A percentile compares a stretch with the other conserved stretches of the same genome.
phyloP scores from a whole-genome alignment of 2,329 filamentous ascomycete genomes.

The Lachnellula cervina region DNA sequence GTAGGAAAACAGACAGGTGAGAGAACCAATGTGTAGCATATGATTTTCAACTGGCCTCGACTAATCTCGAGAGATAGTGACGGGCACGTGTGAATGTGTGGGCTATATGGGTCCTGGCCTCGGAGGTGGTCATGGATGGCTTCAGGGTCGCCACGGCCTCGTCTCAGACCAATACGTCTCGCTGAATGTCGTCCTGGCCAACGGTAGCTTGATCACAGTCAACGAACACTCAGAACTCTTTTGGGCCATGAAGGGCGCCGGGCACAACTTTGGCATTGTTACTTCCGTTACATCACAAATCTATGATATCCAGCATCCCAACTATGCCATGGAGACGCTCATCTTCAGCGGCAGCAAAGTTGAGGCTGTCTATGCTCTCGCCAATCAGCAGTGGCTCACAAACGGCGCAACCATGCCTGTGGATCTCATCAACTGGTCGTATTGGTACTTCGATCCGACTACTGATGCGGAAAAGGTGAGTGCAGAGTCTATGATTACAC shows the following conservation, averaged over 20 bases:
- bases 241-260: conserved; percentile 53
- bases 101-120: conserved; percentile 45
- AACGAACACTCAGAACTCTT: conserved; percentile 45
- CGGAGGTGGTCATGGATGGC: conserved; percentile 55
- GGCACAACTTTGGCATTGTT: conserved; percentile 55
- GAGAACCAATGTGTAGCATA: conserved; percentile 43
- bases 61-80: conserved; percentile 28
- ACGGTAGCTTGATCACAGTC: conserved; percentile 44
- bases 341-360: conserved; percentile 46
- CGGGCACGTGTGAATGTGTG: conserved; percentile 43
- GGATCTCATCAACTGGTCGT: conserved; percentile 47
- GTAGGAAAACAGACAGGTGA: conserved; percentile 36
- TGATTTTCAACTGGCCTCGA: conserved; percentile 32
- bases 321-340: conserved; percentile 39
- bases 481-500: conserved; percentile 14
- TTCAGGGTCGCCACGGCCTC: conserved; percentile 51
- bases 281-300: conserved; percentile 44
- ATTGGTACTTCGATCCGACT: conserved; percentile 39
- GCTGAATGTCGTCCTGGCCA: conserved; percentile 46
- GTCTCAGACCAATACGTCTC: conserved; percentile 39
- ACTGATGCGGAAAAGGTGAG: conserved; percentile 38
- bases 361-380: conserved; percentile 41
- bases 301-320: conserved; percentile 37
- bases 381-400: conserved; percentile 36
- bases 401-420: conserved; percentile 38